A percentile compares a stretch with the other conserved stretches of the same genome.
Evolutionary conservation across 225 moss, liverwort and hornwort species (phyloP).

Genomic region (Antitrichia curtipendula): DNA sequence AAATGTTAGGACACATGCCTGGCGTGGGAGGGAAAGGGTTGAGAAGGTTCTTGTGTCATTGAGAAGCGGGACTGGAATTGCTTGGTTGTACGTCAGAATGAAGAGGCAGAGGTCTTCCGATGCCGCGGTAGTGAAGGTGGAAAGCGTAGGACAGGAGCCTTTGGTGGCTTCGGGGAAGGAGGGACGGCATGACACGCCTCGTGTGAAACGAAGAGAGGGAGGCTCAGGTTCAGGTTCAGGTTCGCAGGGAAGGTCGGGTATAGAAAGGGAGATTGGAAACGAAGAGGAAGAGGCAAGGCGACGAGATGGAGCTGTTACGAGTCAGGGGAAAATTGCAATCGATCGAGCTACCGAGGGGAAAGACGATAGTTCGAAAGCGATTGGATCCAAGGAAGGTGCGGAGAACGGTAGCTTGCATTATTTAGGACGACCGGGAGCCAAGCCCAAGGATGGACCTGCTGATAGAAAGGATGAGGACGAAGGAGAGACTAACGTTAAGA

Average conservation of each 20-base stretch:
- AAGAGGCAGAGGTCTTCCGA: conserved; percentile 38
- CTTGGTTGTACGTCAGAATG: neutral
- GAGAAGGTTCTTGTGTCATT: conserved; percentile 9
- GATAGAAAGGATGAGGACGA: conserved; percentile 10
- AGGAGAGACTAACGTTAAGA: neutral
- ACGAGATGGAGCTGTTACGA: neutral
- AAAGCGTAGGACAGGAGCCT: conserved; percentile 7
- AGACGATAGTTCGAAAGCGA: neutral
- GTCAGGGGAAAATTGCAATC: neutral
- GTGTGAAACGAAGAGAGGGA: conserved; percentile 37
- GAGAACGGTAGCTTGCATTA: neutral
- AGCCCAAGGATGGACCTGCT: neutral
- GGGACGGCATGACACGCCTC: conserved; percentile 12
- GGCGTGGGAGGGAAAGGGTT: conserved; percentile 22
- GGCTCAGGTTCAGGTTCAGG: conserved; percentile 8
- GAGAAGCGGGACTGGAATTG: neutral
- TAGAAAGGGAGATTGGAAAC: conserved; percentile 20
- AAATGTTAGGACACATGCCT: neutral
- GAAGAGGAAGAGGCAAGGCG: conserved; percentile 38
- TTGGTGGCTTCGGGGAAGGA: conserved; percentile 7
- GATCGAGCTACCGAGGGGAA: neutral
- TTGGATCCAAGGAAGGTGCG: neutral
- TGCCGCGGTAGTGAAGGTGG: conserved; percentile 33
- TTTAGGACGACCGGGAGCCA: neutral
- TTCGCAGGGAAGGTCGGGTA: conserved; percentile 2